Evolutionary conservation across 2,329 filamentous ascomycete species (phyloP).

Genomic region (Aspergillus sp.): DNA sequence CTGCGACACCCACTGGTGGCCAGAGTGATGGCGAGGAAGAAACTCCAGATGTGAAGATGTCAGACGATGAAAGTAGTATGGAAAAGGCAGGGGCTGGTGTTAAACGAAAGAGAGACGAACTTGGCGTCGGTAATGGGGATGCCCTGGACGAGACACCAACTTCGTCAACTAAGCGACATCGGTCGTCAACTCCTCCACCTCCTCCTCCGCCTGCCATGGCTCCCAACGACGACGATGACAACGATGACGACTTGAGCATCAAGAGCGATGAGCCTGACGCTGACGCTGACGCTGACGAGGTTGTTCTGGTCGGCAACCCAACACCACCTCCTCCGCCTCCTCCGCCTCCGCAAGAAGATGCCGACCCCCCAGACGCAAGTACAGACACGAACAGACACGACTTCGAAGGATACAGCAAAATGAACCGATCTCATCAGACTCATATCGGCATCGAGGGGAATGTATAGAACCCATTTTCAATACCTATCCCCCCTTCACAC

Average conservation of each 20-base stretch:
- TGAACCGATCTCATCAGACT: slow-evolving; percentile 19
- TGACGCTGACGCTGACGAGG: slow-evolving; percentile 11
- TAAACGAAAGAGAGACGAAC: slow-evolving; percentile 67
- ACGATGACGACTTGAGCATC: slow-evolving; percentile 21
- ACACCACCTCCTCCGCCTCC: slow-evolving; percentile 32
- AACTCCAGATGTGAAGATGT: slow-evolving; percentile 38
- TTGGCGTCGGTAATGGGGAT: slow-evolving; percentile 26
- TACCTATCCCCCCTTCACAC: neutral
- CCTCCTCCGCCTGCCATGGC: slow-evolving; percentile 22
- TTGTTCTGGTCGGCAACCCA: slow-evolving; percentile 20
- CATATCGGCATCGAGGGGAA: slow-evolving; percentile 28
- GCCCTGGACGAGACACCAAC: slow-evolving; percentile 37
- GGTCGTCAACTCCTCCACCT: slow-evolving; percentile 41
- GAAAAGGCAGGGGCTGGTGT: slow-evolving; percentile 2
- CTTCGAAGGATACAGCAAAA: slow-evolving; percentile 7
- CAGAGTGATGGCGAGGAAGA: slow-evolving; percentile 19
- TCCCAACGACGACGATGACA: slow-evolving; percentile 14
- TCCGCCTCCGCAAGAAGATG: slow-evolving; percentile 26
- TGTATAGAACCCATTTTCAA: slow-evolving; percentile 16
- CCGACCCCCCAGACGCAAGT: neutral
- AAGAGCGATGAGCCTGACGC: slow-evolving; percentile 14
- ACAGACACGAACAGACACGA: slow-evolving; percentile 8
- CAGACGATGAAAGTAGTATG: slow-evolving; percentile 38
- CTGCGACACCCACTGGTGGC: slow-evolving; percentile 26
- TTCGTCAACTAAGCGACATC: slow-evolving; percentile 59